A percentile compares a stretch with the other conserved stretches of the same genome.
Conservation (phyloP, 1,139 yeast genomes). For the Blastobotrys malaysiensis region DNA sequence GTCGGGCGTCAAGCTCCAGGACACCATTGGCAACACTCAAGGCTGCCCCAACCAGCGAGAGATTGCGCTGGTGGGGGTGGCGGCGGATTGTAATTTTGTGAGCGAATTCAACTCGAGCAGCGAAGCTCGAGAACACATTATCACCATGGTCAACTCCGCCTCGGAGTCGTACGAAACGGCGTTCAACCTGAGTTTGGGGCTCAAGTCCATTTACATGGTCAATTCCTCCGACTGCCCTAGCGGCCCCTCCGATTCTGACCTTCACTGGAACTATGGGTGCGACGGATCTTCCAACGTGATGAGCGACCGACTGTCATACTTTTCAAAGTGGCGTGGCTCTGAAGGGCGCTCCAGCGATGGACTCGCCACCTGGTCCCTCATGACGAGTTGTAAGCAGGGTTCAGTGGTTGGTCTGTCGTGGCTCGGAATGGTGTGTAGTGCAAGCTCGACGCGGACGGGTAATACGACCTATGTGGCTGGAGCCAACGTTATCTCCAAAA, state of each 20-base stretch:
- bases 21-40: constrained; percentile 31
- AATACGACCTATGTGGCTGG: constrained; percentile 29
- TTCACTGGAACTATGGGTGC: constrained; percentile 33
- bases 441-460: constrained; percentile 20
- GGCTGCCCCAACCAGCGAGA: constrained; percentile 35
- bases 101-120: constrained; percentile 27
- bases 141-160: constrained; percentile 34
- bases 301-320: constrained; percentile 29
- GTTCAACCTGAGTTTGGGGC: constrained; percentile 36
- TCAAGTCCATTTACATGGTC: constrained; percentile 25
- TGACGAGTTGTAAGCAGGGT: constrained; percentile 34
- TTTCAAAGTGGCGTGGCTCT: constrained; percentile 34
- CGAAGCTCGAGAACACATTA: constrained; percentile 31
- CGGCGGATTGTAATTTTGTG: constrained; percentile 36
- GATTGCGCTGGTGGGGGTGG: constrained; percentile 36
- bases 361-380: constrained; percentile 36
- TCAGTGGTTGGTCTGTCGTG: constrained; percentile 38
- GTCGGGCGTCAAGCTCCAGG: constrained; percentile 27
- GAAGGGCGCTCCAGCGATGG: constrained; percentile 26
- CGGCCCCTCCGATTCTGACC: constrained; percentile 15
- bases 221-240: constrained; percentile 28
- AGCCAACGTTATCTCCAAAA: constrained; percentile 34
- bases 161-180: constrained; percentile 34
- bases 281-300: constrained; percentile 21
- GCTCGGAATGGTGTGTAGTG: constrained; percentile 35